Evolutionary conservation across 164 flowering plant genomes (phyloP).

Genomic region (Houttuynia cordata): DNA sequence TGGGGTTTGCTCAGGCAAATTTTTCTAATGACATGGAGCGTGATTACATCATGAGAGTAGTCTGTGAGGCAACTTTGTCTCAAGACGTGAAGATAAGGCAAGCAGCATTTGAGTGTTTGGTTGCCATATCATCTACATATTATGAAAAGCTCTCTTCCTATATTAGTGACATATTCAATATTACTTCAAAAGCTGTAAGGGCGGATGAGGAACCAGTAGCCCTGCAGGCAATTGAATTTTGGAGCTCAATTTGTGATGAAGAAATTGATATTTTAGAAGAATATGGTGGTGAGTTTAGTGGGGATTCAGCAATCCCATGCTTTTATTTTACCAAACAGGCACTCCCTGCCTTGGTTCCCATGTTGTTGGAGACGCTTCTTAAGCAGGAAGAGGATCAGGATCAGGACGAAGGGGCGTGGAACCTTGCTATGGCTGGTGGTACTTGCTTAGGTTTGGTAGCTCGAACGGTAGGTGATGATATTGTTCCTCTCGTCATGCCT

Average conservation of each 20-base stretch:
- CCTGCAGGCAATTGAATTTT: slow-evolving; percentile 56
- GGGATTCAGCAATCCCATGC: slow-evolving; percentile 45
- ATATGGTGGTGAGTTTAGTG: slow-evolving; percentile 43
- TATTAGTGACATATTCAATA: slow-evolving; percentile 45
- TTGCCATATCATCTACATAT: slow-evolving; percentile 45
- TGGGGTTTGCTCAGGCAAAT: slow-evolving; percentile 58
- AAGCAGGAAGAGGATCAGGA: slow-evolving; percentile 66
- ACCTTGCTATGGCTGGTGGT: slow-evolving; percentile 65
- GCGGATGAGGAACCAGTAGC: slow-evolving; percentile 64
- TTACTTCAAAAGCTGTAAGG: slow-evolving; percentile 48
- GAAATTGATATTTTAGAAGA: slow-evolving; percentile 56
- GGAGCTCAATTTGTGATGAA: slow-evolving; percentile 60
- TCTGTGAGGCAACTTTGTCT: slow-evolving; percentile 52
- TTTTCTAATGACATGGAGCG: slow-evolving; percentile 59
- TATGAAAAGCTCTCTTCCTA: slow-evolving; percentile 45
- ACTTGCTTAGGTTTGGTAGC: slow-evolving; percentile 60
- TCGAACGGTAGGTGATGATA: slow-evolving; percentile 51
- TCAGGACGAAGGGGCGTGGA: slow-evolving; percentile 65
- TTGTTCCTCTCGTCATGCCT: slow-evolving; percentile 55
- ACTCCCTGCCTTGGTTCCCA: slow-evolving; percentile 44
- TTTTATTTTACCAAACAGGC: slow-evolving; percentile 58
- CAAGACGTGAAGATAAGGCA: slow-evolving; percentile 43
- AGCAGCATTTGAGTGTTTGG: slow-evolving; percentile 64
- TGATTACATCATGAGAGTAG: slow-evolving; percentile 56
- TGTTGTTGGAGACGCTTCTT: slow-evolving; percentile 45